Base-by-base conservation (phyloP, 768 basidiomycete species). In the Stropharia rugosoannulata region DNA sequence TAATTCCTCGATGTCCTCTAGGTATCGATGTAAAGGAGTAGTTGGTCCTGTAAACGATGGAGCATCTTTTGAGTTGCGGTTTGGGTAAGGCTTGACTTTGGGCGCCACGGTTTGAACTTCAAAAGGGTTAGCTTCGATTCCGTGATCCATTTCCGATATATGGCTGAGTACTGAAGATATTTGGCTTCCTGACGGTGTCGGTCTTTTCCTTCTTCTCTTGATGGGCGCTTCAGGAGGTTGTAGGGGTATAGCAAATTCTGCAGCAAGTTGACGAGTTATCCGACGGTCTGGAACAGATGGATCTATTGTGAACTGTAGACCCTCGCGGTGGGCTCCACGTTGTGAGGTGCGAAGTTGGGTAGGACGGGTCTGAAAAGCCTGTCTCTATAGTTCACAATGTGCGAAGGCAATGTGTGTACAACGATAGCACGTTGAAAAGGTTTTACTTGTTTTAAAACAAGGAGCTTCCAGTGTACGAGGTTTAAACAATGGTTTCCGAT, bases 311-410 rank as follows among this genome's bases (percentile, higher is more conserved):
- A 16, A 19, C 44, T 45, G 12, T 45, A 18, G 44, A 12, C 44
- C 44, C 44, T 45, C 44, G 44, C 44, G 44, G 44, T 45, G 44
- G 44, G 44, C 44, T 45, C 44, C 44, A 45, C 44, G 44, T 45
- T 46, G 44, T 46, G 44, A 46, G 44, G 19, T 16, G n/a, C 25
- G 16, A 46, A 46, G 44, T 46, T 19, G 16, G 44, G 44, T 13
- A 12, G 11, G 44, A 12, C 13, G 3, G 12, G 42, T 12, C 38
- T 39, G 16, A 39, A 39, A 39, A 39, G 38, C 16, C 38, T 12
- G 16, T 39, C 11, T 11, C 38, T 39, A 39, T 39, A 22, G 22
- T 22, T 22, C 22, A 22, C 22, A 22, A 22, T 22, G 4, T 22
- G 22, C 22, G 22, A 22, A 22, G 22, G 22, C 22, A 22, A 22